Evolutionary conservation across 257 asterid species (phyloP).

Genomic region (Solanum chilense): DNA sequence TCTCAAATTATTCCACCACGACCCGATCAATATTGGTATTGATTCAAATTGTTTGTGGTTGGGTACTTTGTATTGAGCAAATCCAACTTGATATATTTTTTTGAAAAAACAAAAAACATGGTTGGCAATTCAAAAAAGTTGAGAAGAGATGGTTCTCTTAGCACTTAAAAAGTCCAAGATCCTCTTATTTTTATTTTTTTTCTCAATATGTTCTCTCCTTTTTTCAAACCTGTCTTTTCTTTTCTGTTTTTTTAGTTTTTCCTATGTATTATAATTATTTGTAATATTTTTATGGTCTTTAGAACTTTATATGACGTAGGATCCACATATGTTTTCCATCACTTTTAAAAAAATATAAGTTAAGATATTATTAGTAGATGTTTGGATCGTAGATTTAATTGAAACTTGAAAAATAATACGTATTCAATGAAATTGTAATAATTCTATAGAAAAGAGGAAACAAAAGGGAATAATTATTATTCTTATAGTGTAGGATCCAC

Average conservation of each 20-base stretch:
- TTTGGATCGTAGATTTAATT: neutral
- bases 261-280: neutral
- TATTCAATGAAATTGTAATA: neutral
- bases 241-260: neutral
- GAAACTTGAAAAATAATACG: neutral
- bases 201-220: neutral
- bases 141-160: slow-evolving; percentile 12
- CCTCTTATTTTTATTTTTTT: neutral
- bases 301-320: neutral
- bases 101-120: neutral
- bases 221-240: neutral
- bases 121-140: slow-evolving; percentile 17
- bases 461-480: neutral
- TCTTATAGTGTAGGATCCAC: neutral
- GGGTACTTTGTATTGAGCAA: slow-evolving; percentile 10
- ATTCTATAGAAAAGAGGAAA: neutral
- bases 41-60: slow-evolving; percentile 24
- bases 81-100: neutral
- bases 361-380: neutral
- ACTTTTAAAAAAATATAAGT: neutral
- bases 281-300: neutral
- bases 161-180: slow-evolving; percentile 14
- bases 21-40: neutral
- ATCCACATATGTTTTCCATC: neutral
- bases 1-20: accelerated